Conservation (phyloP, 371 early-diverging fungal genomes). For the Circinella umbellata region DNA sequence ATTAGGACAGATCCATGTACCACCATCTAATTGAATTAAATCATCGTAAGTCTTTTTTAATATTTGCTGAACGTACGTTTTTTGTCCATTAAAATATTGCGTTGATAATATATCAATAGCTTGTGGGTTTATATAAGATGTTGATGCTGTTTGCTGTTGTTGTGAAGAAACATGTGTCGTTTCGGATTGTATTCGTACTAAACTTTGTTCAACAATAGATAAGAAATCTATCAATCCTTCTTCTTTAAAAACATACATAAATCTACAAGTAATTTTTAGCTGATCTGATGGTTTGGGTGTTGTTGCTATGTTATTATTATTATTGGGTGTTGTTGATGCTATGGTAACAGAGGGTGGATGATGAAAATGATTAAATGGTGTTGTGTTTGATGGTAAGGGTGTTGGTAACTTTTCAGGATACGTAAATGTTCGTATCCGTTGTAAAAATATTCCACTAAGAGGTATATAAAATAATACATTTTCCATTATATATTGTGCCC, state of each 20-base stretch:
- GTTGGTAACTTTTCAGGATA: slow-evolving; percentile 15
- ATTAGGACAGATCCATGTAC: slow-evolving; percentile 27
- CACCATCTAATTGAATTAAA: slow-evolving; percentile 24
- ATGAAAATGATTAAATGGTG: neutral
- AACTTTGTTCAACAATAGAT: slow-evolving; percentile 17
- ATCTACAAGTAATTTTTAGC: slow-evolving; percentile 27
- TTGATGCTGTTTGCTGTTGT: neutral
- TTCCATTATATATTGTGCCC: slow-evolving; percentile 33
- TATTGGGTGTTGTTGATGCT: neutral
- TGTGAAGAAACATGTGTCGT: neutral
- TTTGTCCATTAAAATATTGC: slow-evolving; percentile 13
- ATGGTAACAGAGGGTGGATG: neutral
- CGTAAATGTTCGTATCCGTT: slow-evolving; percentile 26
- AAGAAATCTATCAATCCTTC: slow-evolving; percentile 25
- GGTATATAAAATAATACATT: slow-evolving; percentile 36
- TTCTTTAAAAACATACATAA: slow-evolving; percentile 31
- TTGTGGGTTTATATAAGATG: neutral
- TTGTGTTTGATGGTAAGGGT: neutral
- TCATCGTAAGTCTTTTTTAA: slow-evolving; percentile 13
- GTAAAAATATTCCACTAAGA: slow-evolving; percentile 32
- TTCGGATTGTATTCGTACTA: slow-evolving; percentile 4
- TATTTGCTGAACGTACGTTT: slow-evolving; percentile 8
- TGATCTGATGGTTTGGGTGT: slow-evolving; percentile 14
- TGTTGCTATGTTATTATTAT: neutral
- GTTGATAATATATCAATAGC: neutral